Percentiles rank a stretch among this genome's conserved stretches.
Conservation (phyloP, 164 flowering plant species). For the Tetracentron sinense region DNA sequence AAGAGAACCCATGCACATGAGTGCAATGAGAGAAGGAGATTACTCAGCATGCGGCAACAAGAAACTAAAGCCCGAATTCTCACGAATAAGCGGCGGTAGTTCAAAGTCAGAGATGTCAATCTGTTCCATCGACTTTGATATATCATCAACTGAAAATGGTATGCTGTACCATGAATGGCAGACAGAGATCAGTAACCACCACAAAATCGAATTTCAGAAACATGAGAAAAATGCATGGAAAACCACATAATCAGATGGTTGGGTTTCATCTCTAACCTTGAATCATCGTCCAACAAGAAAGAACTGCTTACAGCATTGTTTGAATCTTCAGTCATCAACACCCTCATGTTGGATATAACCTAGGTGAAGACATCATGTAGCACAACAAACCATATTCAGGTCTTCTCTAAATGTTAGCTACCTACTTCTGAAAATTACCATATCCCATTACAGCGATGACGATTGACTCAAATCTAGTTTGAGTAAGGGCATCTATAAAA, state of each 20-base stretch:
- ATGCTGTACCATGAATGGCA: conserved; percentile 55
- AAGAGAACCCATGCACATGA: not conserved
- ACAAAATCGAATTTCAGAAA: conserved; percentile 1
- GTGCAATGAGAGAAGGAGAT: not conserved
- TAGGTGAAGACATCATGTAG: conserved; percentile 13
- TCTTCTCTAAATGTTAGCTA: not conserved
- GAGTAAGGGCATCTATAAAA: conserved; percentile 31
- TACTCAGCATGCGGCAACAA: conserved; percentile 64
- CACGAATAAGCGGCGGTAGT: conserved; percentile 88
- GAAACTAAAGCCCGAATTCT: conserved; percentile 89
- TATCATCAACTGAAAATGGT: conserved; percentile 90
- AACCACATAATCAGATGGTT: not conserved
- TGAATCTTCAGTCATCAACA: conserved; percentile 69
- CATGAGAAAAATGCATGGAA: not conserved
- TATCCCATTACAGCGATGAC: conserved; percentile 12
- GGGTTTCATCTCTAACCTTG: conserved; percentile 35
- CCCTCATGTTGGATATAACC: conserved; percentile 69
- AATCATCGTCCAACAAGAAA: conserved; percentile 64
- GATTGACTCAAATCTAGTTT: conserved; percentile 29
- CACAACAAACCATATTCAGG: conserved; percentile 12
- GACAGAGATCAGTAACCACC: not conserved
- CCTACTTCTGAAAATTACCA: not conserved
- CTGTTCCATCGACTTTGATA: conserved; percentile 95
- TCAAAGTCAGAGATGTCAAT: conserved; percentile 77
- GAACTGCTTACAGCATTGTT: conserved; percentile 65